Conservation (phyloP, 208 protist genomes). For the Trypanosoma mega region DNA sequence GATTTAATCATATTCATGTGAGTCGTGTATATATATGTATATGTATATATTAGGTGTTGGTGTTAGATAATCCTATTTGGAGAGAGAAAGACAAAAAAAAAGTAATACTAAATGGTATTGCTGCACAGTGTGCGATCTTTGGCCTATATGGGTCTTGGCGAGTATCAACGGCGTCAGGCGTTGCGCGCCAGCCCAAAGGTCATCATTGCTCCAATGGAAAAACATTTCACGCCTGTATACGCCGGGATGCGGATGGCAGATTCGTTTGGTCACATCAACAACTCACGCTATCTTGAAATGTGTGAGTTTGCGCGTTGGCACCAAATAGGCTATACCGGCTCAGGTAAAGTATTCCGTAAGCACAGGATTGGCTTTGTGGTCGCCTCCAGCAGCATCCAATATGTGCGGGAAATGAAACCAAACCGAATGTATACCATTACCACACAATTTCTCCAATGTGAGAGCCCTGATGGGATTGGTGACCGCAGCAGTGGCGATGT, state of each 20-base stretch:
- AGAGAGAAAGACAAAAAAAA: too few species aligned
- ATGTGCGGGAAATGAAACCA: slow-evolving; percentile 45
- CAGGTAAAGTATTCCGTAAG: slow-evolving; percentile 2
- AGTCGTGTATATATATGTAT: too few species aligned
- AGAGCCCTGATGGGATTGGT: slow-evolving; percentile 8
- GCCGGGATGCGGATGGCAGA: slow-evolving; percentile 59
- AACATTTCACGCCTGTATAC: slow-evolving; percentile 26
- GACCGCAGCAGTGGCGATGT: too few species aligned
- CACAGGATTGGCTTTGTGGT: slow-evolving; percentile 33
- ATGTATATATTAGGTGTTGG: too few species aligned
- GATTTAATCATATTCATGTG: too few species aligned
- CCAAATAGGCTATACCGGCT: slow-evolving; percentile 26
- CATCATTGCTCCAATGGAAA: slow-evolving; percentile 3
- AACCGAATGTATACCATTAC: slow-evolving; percentile 22
- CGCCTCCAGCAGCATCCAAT: slow-evolving; percentile 45
- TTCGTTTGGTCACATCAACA: slow-evolving; percentile 60
- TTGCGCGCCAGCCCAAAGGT: slow-evolving; percentile 12
- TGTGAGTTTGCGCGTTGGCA: slow-evolving; percentile 62
- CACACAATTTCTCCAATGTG: slow-evolving; percentile 17
- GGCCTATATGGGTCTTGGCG: slow-evolving; percentile 2
- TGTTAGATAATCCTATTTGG: too few species aligned
- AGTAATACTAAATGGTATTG: too few species aligned
- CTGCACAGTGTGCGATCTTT: background rate
- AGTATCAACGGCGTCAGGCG: slow-evolving; percentile 2
- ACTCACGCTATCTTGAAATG: slow-evolving; percentile 69